Base-by-base conservation (phyloP, 768 basidiomycete species). In the Lentinula boryana region DNA sequence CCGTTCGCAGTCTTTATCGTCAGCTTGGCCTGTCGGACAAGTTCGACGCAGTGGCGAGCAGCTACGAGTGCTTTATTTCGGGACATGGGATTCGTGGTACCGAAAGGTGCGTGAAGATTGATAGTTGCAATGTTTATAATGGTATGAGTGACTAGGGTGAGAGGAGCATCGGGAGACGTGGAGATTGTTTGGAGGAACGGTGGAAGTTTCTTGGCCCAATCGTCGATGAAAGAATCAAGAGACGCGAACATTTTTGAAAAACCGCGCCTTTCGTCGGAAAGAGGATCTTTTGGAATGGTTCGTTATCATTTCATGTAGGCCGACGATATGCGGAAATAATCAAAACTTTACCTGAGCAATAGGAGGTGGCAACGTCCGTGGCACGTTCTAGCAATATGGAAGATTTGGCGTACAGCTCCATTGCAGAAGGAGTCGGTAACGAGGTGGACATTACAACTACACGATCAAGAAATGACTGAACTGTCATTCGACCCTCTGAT, bases 371-470 rank as follows among this genome's bases (percentile, higher is more conserved):
- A 1, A 72, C 21, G 27, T 60, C 44, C 5, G 50, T 50, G 1
- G 66, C 70, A 51, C 73, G 64, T 16, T 66, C 60, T 3, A 73
- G 67, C 8, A 75, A 61, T 5, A 68, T 66, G 0, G 64, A 21
- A 4, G 21, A 12, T 33, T n/a, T 43, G 33, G 33, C 58, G 15
- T 18, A 46, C 50, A 50, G 41, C 16, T 43, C 41, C 41, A 43
- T 43, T 5, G 16, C 16, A 43, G 41, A 43, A 43, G 41, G 41
- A 43, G 41, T 1, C 1, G 16, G 5, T 43, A n/a, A 43, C 2
- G 41, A n/a, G 13, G 41, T 5, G 41, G 41, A n/a, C 16, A 43
- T 43, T 13, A 43, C 5, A n/a, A 13, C 9, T 43, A 13, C 5
- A 5, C 16, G 13, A 43, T 43, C 5, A 13, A 43, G 41, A n/a